Evolutionary conservation across 352 stramenopile genomes (phyloP), one percentile per base, ranked within the genome.

Genomic region (Thalassiosira hispida): DNA sequence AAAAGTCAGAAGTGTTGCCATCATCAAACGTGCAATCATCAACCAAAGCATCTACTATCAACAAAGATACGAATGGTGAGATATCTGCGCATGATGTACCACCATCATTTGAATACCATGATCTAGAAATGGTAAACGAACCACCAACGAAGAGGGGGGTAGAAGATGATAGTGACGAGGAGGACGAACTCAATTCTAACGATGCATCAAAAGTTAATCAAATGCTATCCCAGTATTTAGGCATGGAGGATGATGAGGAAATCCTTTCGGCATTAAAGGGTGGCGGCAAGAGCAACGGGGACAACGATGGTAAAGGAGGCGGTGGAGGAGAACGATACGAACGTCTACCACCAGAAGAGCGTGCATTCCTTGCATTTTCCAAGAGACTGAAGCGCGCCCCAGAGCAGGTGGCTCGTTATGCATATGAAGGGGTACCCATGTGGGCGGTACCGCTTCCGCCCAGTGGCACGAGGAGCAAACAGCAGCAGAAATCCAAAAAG

Each of bases 171-270:
- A 79, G 91, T 66, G 85, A 91, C 61, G 83, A 91, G 20, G 65
- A 86, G 72, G 72, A 84, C 46, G 77, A 71, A n/a, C 59, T 63
- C 14, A 68, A 49, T 22, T 83, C 63, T 61, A 25, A 59, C 18
- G 62, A 70, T 22, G 72, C 86, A 42, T 81, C 83, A 16, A 90
- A 90, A 69, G 86, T 93, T 33, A 81, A 87, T 55, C 62, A 83
- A 67, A 87, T 92, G 80, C 23, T 92, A 9, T 81, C 80, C 46
- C 53, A 70, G 55, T 92, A 92, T 59, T 75, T 92, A 57, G 78
- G 70, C 7, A 79, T 86, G 67, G 86, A 92, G 73, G 88, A 93
- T 53, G 88, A 93, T 72, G 66, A 82, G 61, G 81, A 87, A 3
- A 91, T 93, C 62, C 44, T 93, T 22, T 66, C 73, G 11, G 79